Evolutionary conservation across 2,329 filamentous ascomycete species (phyloP).

Genomic region (Ophiocordyceps camponoti-leonardi): DNA sequence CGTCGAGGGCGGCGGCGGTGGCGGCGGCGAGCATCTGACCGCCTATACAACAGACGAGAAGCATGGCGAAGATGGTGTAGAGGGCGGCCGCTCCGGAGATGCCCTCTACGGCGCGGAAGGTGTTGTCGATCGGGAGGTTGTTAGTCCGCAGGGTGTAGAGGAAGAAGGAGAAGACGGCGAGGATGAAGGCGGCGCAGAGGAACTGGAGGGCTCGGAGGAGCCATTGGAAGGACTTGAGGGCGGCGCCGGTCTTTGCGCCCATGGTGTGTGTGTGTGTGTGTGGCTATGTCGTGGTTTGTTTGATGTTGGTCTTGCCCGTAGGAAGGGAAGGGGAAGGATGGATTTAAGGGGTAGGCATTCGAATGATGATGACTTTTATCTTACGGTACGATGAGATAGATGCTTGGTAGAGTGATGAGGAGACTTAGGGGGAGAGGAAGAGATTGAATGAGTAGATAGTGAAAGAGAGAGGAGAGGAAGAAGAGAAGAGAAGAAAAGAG

Average conservation of each 20-base stretch:
- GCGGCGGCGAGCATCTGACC: slow-evolving; percentile 57
- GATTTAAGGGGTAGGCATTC: background rate
- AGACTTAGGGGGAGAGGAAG: background rate
- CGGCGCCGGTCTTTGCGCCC: slow-evolving; percentile 20
- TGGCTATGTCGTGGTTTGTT: too few species aligned
- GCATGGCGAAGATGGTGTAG: slow-evolving; percentile 55
- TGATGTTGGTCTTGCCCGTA: background rate
- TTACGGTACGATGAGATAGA: background rate
- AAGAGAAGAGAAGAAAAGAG: background rate
- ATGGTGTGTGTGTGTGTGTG: slow-evolving; percentile 8
- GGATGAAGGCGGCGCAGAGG: slow-evolving; percentile 51
- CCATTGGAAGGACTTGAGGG: slow-evolving; percentile 53
- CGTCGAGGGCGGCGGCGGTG: slow-evolving; percentile 57
- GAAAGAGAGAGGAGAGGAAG: background rate
- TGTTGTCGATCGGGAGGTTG: slow-evolving; percentile 41
- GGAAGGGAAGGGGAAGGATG: background rate
- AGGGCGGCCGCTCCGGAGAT: slow-evolving; percentile 58
- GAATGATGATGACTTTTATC: background rate
- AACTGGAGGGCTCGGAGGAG: slow-evolving; percentile 60
- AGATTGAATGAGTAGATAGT: background rate
- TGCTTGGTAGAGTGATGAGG: too few species aligned
- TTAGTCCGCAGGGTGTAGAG: slow-evolving; percentile 55
- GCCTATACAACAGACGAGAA: slow-evolving; percentile 66
- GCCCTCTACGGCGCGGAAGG: slow-evolving; percentile 58
- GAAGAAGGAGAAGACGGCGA: slow-evolving; percentile 75